Evolutionary conservation across 164 flowering plant genomes (phyloP).

Genomic region (Magnolia officinalis): DNA sequence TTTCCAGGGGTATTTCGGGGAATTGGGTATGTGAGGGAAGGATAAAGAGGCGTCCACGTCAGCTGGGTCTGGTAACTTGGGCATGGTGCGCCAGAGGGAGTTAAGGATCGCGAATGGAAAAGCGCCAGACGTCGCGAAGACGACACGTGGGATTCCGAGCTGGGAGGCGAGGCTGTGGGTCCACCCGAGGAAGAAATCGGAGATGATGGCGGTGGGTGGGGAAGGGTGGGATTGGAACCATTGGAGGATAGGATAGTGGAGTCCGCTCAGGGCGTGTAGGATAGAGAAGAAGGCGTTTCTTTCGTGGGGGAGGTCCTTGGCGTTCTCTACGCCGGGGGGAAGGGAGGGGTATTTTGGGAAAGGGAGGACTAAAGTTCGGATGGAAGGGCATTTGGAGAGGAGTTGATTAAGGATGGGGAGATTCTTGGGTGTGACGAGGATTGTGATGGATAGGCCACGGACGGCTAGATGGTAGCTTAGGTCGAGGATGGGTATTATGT

Average conservation of each 20-base stretch:
- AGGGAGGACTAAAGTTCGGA: constrained; percentile 47
- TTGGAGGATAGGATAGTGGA: constrained; percentile 28
- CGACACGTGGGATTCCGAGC: constrained; percentile 24
- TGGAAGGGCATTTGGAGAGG: constrained; percentile 33
- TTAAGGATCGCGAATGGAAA: neutral
- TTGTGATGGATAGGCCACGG: constrained; percentile 26
- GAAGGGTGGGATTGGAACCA: constrained; percentile 47
- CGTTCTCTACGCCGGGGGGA: constrained; percentile 53
- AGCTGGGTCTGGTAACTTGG: neutral
- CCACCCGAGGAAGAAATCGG: constrained; percentile 47
- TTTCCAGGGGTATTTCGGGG: constrained; percentile 16
- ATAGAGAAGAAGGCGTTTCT: constrained; percentile 17
- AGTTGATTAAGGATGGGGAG: constrained; percentile 41
- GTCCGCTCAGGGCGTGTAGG: constrained; percentile 29
- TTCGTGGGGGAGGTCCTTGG: constrained; percentile 35
- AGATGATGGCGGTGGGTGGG: constrained; percentile 52
- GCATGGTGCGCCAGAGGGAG: constrained; percentile 16
- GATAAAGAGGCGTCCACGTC: neutral
- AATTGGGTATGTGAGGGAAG: constrained; percentile 18
- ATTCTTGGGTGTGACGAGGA: constrained; percentile 29
- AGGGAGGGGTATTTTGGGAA: constrained; percentile 47
- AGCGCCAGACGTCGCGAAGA: constrained; percentile 27
- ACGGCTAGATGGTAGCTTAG: constrained; percentile 17
- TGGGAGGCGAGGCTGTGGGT: constrained; percentile 24
- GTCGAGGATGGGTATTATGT: constrained; percentile 28